Evolutionary conservation across 352 stramenopile species (phyloP).

Genomic region (Pythium aquatile): DNA sequence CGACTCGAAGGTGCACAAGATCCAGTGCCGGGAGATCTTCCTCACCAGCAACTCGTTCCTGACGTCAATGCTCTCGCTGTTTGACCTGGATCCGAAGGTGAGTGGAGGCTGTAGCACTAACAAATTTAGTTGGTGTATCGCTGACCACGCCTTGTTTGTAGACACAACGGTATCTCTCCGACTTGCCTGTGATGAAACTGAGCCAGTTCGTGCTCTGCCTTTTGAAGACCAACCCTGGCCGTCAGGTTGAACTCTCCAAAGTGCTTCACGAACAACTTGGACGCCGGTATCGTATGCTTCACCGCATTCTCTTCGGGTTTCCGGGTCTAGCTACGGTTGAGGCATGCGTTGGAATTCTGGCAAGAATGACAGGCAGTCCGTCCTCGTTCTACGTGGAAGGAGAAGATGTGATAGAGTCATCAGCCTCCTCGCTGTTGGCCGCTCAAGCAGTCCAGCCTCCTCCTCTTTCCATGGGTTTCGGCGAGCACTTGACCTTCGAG

Average conservation of each 20-base stretch:
- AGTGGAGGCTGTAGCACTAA: not conserved
- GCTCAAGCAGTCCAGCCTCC: conserved; percentile 18
- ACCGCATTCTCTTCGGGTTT: conserved; percentile 78
- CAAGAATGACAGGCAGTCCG: conserved; percentile 71
- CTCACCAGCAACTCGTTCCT: conserved; percentile 64
- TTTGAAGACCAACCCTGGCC: conserved; percentile 61
- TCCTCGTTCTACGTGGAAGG: conserved; percentile 61
- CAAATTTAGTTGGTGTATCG: not conserved
- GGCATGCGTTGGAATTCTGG: conserved; percentile 69
- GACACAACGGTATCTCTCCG: conserved; percentile 58
- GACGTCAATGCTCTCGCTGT: conserved; percentile 59
- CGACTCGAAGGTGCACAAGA: conserved; percentile 59
- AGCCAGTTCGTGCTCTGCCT: conserved; percentile 70
- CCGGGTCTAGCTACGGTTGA: conserved; percentile 68
- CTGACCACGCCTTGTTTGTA: conserved; percentile 17
- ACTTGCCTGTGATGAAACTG: conserved; percentile 77
- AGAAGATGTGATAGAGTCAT: conserved; percentile 23
- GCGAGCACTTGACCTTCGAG: conserved; percentile 26
- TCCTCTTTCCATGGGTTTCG: conserved; percentile 25
- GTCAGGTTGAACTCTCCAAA: conserved; percentile 61
- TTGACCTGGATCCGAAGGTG: conserved; percentile 71
- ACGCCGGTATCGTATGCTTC: conserved; percentile 73
- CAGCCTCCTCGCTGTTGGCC: conserved; percentile 5
- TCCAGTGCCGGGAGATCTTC: conserved; percentile 56
- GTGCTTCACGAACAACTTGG: conserved; percentile 67